A percentile compares a stretch with the other conserved stretches of the same genome.
Evolutionary conservation across 805 yeast genomes (phyloP).

Genomic region (Yamadazyma olivae): DNA sequence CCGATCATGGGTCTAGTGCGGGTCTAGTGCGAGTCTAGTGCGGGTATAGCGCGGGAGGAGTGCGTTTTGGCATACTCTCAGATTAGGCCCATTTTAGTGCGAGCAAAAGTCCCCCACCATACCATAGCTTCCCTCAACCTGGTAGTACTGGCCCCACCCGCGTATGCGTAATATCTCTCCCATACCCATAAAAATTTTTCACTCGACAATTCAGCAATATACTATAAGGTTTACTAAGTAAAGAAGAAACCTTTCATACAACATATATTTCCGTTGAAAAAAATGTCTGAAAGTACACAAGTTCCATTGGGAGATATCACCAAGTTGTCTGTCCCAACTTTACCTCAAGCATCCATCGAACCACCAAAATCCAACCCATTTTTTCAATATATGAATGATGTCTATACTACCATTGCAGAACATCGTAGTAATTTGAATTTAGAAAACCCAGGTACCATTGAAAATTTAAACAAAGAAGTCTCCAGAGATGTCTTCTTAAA

Average conservation of each 20-base stretch:
- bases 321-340: constrained; percentile 52
- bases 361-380: constrained; percentile 72
- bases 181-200: constrained; percentile 3
- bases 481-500: constrained; percentile 87
- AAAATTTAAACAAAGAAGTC: constrained; percentile 90
- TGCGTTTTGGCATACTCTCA: too few species aligned
- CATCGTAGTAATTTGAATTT: constrained; percentile 82
- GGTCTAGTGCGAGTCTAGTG: too few species aligned
- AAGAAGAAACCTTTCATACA: too few species aligned
- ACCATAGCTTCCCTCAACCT: too few species aligned
- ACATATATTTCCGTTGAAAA: too few species aligned
- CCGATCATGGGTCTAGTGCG: too few species aligned
- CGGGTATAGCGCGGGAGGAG: too few species aligned
- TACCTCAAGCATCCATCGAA: constrained; percentile 54
- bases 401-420: constrained; percentile 64
- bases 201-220: constrained; percentile 5
- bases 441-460: constrained; percentile 91
- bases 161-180: too few species aligned
- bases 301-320: constrained; percentile 59
- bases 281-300: constrained; percentile 24
- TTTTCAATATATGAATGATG: constrained; percentile 73
- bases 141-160: too few species aligned
- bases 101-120: too few species aligned
- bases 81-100: too few species aligned
- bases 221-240: neutral